A percentile compares a stretch with the other conserved stretches of the same genome.
phyloP scores from a whole-genome alignment of 2,329 filamentous ascomycete genomes.

The Taxawa tesnikishii region DNA sequence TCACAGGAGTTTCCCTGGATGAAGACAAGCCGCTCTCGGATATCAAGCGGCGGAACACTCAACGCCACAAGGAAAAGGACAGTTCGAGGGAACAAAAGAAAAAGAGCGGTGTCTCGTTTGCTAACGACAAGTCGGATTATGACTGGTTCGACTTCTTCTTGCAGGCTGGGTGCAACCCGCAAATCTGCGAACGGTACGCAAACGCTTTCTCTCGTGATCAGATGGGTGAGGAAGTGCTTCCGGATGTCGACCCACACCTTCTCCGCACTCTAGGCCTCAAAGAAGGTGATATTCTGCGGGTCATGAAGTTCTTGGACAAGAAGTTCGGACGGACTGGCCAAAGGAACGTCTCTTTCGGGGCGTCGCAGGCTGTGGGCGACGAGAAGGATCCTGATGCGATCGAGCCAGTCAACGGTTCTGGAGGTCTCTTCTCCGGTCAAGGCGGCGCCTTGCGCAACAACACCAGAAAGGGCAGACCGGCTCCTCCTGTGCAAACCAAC shows the following conservation, averaged over 20 bases:
- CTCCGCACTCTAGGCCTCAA: slow-evolving; percentile 84
- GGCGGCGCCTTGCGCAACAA: slow-evolving; percentile 90
- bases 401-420: slow-evolving; percentile 31
- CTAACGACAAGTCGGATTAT: slow-evolving; percentile 63
- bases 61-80: slow-evolving; percentile 35
- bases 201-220: slow-evolving; percentile 82
- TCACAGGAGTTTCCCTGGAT: slow-evolving; percentile 75
- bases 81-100: slow-evolving; percentile 12
- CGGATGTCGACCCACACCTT: slow-evolving; percentile 74
- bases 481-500: slow-evolving; percentile 72
- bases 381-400: slow-evolving; percentile 41
- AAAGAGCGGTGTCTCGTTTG: slow-evolving; percentile 19
- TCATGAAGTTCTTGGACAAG: slow-evolving; percentile 77
- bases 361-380: slow-evolving; percentile 41
- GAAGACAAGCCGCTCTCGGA: slow-evolving; percentile 90
- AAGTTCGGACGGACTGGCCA: slow-evolving; percentile 54
- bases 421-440: slow-evolving; percentile 80
- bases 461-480: slow-evolving; percentile 79
- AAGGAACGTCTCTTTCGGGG: slow-evolving; percentile 8
- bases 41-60: slow-evolving; percentile 46
- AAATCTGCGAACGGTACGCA: slow-evolving; percentile 87
- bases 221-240: slow-evolving; percentile 87
- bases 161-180: slow-evolving; percentile 78
- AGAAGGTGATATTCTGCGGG: slow-evolving; percentile 90
- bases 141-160: slow-evolving; percentile 99